Evolutionary conservation across 2,329 filamentous ascomycete genomes (phyloP), one percentile per base, ranked within the genome.

Genomic region (Fusarium globosum): DNA sequence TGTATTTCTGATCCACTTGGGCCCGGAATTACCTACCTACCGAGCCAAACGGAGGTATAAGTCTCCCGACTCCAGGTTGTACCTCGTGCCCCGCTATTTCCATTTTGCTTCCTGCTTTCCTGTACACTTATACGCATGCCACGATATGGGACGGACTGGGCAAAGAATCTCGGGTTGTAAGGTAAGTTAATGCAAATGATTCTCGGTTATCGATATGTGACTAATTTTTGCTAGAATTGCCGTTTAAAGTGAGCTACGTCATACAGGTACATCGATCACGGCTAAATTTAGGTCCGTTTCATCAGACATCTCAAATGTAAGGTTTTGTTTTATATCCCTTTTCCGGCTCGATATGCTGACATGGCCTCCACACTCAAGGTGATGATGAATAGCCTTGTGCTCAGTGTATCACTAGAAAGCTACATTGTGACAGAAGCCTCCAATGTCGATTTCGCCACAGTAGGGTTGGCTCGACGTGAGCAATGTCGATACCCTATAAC

Each of bases 271-370:
- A 12, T n/a, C 10, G 28, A 49, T 33, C 4, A 9, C 7, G 14
- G 46, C 28, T 49, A 33, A 49, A 33, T 4, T n/a, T 33, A 12
- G 26, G 7, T 15, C 10, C 3, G 7, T 33, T 21, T 3, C 13
- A 5, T 3, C 8, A 49, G 49, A 52, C 49, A 52, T 14, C n/a
- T 52, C 4, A 52, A 38, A 36, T 52, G 49, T 52, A 46, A 52
- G 7, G 5, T 26, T 9, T n/a, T 9, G 4, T 20, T 5, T 23
- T 15, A 4, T 3, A 15, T 3, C 4, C 26, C 4, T 28, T 4
- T 4, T 28, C 4, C 23, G 15, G 16, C 14, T 6, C 9, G 10
- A 26, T 20, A 14, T 10, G 8, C n/a, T 26, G 4, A 52, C 0
- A 23, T 3, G 12, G 20, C 4, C 14, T 33, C 6, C 11, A 15